Percentiles rank a stretch among this genome's conserved stretches.
Conservation (phyloP, 208 protist species). For the Crithidia acanthocephali region DNA sequence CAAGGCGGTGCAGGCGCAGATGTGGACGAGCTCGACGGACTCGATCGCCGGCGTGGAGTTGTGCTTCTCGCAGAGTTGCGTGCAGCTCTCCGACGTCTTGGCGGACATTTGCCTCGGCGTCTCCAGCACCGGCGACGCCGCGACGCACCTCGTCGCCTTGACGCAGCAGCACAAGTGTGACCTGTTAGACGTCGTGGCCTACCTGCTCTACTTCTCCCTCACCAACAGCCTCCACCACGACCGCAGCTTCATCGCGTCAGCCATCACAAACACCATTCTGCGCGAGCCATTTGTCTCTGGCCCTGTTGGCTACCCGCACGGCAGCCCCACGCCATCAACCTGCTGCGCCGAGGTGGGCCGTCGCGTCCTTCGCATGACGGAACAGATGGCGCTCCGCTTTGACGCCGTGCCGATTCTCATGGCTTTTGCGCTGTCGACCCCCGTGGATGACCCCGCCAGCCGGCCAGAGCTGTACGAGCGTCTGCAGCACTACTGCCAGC, state of each 20-base stretch:
- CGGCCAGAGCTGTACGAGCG: conserved; percentile 42
- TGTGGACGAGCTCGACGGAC: conserved; percentile 66
- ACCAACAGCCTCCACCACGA: conserved; percentile 40
- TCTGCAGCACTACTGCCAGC: conserved; percentile 60
- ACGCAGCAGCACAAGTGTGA: conserved; percentile 32
- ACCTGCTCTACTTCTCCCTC: conserved; percentile 70
- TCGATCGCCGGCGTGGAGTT: conserved; percentile 41
- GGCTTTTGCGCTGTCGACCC: conserved; percentile 52
- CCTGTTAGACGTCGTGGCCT: conserved; percentile 60
- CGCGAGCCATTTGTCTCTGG: conserved; percentile 58
- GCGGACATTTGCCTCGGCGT: conserved; percentile 39
- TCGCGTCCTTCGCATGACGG: conserved; percentile 46
- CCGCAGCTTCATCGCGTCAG: conserved; percentile 32
- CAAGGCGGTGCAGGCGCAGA: conserved; percentile 19
- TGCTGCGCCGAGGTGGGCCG: conserved; percentile 37
- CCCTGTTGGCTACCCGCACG: conserved; percentile 80
- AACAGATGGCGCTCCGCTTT: conserved; percentile 69
- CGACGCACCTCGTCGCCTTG: conserved; percentile 2
- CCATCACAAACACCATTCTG: conserved; percentile 66
- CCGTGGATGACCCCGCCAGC: conserved; percentile 53
- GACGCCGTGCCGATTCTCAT: conserved; percentile 63
- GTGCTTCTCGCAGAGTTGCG: conserved; percentile 44
- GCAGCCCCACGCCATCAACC: conserved; percentile 40
- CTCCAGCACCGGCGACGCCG: not conserved
- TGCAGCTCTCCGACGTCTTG: conserved; percentile 42